phyloP scores from a whole-genome alignment of 768 basidiomycete genomes.

The Dioszegia crocea region DNA sequence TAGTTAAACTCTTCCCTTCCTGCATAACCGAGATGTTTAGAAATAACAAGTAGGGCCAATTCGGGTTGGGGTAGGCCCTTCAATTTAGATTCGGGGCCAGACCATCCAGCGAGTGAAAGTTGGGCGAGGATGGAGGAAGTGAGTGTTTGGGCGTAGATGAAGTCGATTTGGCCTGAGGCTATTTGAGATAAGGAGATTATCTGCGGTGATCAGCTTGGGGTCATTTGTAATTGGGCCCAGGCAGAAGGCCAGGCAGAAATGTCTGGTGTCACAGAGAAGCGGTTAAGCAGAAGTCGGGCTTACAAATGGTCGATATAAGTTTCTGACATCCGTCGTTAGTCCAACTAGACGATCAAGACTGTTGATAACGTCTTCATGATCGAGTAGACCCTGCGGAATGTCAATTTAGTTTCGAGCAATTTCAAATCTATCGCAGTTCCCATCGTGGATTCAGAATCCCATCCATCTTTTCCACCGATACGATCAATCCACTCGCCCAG shows the following conservation, averaged over 20 bases:
- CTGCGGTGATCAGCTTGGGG: conserved; percentile 13
- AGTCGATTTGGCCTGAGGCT: conserved; percentile 12
- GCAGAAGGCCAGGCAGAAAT: too few species aligned
- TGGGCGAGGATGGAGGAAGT: conserved; percentile 22
- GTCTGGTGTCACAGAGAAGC: background rate
- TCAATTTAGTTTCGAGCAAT: too few species aligned
- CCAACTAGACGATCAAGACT: conserved; percentile 30
- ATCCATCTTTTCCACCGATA: background rate
- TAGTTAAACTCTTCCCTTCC: conserved; percentile 82
- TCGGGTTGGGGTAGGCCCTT: conserved; percentile 65
- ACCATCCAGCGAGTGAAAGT: conserved; percentile 44
- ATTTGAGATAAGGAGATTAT: conserved; percentile 23
- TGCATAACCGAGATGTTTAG: conserved; percentile 67
- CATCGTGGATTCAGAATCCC: background rate
- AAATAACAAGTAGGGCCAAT: conserved; percentile 78
- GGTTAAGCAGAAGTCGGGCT: conserved; percentile 4
- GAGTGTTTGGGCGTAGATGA: conserved; percentile 15
- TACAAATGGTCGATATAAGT: conserved; percentile 42
- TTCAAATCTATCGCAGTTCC: too few species aligned
- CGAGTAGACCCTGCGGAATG: conserved; percentile 13
- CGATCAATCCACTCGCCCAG: background rate
- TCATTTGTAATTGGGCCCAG: too few species aligned
- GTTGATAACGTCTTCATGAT: conserved; percentile 14
- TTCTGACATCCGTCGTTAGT: conserved; percentile 44
- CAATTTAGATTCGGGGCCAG: conserved; percentile 21